phyloP scores from a whole-genome alignment of 495 filamentous ascomycete species.

The Annulohypoxylon nitens region DNA sequence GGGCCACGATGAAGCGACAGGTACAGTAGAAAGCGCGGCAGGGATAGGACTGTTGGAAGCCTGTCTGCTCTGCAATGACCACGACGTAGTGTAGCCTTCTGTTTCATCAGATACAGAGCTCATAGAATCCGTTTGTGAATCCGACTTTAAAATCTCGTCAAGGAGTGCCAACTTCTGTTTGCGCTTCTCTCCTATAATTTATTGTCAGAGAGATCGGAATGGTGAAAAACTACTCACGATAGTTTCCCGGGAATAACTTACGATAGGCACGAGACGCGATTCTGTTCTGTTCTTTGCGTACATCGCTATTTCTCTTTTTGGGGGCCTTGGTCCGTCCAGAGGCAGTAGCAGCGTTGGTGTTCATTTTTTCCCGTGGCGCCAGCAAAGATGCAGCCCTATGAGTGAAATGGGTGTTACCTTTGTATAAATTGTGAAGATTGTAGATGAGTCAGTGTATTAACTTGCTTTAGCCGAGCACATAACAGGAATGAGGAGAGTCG shows the following conservation, averaged over 20 bases:
- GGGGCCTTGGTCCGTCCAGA: slow-evolving; percentile 32
- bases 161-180: slow-evolving; percentile 54
- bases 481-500: slow-evolving; percentile 31
- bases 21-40: slow-evolving; percentile 28
- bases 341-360: slow-evolving; percentile 25
- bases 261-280: slow-evolving; percentile 54
- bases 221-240: slow-evolving; percentile 1
- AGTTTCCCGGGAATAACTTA: slow-evolving; percentile 33
- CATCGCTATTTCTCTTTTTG: slow-evolving; percentile 50
- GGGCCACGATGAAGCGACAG: slow-evolving; percentile 29
- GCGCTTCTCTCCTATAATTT: slow-evolving; percentile 51
- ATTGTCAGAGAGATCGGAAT: slow-evolving; percentile 33
- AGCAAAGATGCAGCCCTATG: slow-evolving; percentile 16
- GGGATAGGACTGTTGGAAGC: slow-evolving; percentile 47
- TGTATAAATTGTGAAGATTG: slow-evolving; percentile 15
- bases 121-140: slow-evolving; percentile 50
- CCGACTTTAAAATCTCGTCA: slow-evolving; percentile 50
- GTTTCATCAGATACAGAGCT: slow-evolving; percentile 52
- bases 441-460: slow-evolving; percentile 22
- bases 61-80: slow-evolving; percentile 39
- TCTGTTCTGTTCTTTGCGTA: slow-evolving; percentile 54
- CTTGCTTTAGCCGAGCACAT: slow-evolving; percentile 24
- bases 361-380: slow-evolving; percentile 41
- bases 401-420: not conserved
- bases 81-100: slow-evolving; percentile 44